Conservation (phyloP, 768 basidiomycete species). For the Hortiboletus campestris region DNA sequence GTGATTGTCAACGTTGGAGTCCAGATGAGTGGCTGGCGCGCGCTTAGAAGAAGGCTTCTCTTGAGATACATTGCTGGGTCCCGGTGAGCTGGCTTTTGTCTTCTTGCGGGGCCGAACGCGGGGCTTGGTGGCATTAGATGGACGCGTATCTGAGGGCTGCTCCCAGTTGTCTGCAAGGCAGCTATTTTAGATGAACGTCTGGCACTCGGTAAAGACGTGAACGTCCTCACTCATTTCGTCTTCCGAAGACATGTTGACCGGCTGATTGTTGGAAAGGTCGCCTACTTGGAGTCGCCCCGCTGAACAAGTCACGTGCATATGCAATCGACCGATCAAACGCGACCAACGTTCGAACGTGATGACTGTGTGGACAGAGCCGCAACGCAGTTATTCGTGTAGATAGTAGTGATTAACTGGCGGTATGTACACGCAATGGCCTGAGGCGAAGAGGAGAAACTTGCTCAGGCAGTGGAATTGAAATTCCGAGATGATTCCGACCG, state of each 20-base stretch:
- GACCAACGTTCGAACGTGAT: too few species aligned
- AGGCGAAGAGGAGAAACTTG: too few species aligned
- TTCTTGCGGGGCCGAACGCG: conserved; percentile 22
- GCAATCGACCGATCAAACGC: too few species aligned
- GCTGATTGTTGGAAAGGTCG: background rate
- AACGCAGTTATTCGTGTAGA: too few species aligned
- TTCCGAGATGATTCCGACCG: too few species aligned
- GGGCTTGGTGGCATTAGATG: conserved; percentile 10
- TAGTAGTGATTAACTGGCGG: too few species aligned
- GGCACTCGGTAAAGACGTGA: background rate
- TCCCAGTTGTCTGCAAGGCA: conserved; percentile 23
- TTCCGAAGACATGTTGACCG: conserved; percentile 29
- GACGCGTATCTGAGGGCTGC: conserved; percentile 5
- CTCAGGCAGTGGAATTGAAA: too few species aligned
- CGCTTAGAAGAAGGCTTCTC: conserved; percentile 22
- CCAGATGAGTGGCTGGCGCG: background rate
- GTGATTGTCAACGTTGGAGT: background rate
- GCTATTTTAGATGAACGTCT: conserved; percentile 27
- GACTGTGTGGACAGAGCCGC: too few species aligned
- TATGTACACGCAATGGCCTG: too few species aligned
- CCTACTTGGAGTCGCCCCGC: background rate
- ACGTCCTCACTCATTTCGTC: conserved; percentile 31
- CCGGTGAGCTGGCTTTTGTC: conserved; percentile 12
- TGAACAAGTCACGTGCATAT: conserved; percentile 9
- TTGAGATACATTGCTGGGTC: conserved; percentile 9